A percentile compares a stretch with the other conserved stretches of the same genome.
Conservation (phyloP, 805 yeast species). For the Lachancea mirantina region DNA sequence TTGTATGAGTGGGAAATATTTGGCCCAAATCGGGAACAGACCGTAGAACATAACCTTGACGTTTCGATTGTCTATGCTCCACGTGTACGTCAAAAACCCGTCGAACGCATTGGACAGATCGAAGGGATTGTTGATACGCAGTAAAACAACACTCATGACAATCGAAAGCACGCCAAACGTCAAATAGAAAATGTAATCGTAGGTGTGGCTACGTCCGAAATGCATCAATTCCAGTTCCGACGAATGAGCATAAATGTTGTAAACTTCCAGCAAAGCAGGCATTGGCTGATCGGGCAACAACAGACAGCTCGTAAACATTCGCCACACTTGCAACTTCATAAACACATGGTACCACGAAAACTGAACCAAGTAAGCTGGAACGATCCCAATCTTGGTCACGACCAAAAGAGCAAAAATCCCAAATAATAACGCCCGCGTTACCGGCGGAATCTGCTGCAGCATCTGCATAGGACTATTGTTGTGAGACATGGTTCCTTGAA, state of each 20-base stretch:
- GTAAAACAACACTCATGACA: slow-evolving; percentile 4
- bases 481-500: no score
- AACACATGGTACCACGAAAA: slow-evolving; percentile 20
- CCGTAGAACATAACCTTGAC: slow-evolving; percentile 46
- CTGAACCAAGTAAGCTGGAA: slow-evolving; percentile 36
- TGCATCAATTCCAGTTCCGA: slow-evolving; percentile 19
- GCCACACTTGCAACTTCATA: slow-evolving; percentile 23
- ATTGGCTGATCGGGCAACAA: slow-evolving; percentile 21
- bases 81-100: slow-evolving; percentile 43
- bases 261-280: slow-evolving; percentile 22
- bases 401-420: slow-evolving; percentile 41
- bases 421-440: slow-evolving; percentile 49
- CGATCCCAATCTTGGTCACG: slow-evolving; percentile 30
- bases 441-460: slow-evolving; percentile 43
- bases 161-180: slow-evolving; percentile 17
- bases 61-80: slow-evolving; percentile 53
- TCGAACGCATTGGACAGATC: slow-evolving; percentile 20
- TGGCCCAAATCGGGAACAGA: slow-evolving; percentile 49
- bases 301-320: slow-evolving; percentile 23
- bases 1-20: slow-evolving; percentile 40
- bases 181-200: slow-evolving; percentile 24
- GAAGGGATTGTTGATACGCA: slow-evolving; percentile 4
- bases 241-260: slow-evolving; percentile 24
- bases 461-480: slow-evolving; percentile 8
- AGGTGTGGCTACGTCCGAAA: slow-evolving; percentile 14